phyloP scores from a whole-genome alignment of 1,284 basidiomycete species.

The Marasmius oreades region DNA sequence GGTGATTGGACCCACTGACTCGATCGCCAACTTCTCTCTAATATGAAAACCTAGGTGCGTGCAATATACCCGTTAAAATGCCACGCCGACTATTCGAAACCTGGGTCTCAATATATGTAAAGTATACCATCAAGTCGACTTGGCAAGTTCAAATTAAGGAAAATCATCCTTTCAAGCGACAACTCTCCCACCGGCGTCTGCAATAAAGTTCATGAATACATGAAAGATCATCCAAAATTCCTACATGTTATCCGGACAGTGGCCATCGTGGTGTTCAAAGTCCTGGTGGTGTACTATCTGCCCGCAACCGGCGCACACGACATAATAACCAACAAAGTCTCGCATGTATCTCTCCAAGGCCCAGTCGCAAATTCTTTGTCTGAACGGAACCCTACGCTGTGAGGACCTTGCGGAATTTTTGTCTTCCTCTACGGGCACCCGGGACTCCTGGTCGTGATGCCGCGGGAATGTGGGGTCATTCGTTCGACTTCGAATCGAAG shows the following conservation, averaged over 20 bases:
- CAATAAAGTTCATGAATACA: too few species aligned
- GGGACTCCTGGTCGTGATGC: not conserved
- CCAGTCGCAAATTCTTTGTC: not conserved
- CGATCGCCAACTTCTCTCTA: too few species aligned
- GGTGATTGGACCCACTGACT: too few species aligned
- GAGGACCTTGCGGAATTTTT: not conserved
- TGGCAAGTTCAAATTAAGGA: too few species aligned
- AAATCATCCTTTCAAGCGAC: too few species aligned
- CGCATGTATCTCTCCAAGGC: not conserved
- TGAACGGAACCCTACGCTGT: not conserved
- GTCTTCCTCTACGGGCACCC: not conserved
- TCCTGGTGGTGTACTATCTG: not conserved
- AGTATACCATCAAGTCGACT: too few species aligned
- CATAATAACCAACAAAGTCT: not conserved
- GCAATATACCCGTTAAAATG: too few species aligned
- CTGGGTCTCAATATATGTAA: too few species aligned
- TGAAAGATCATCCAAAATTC: too few species aligned
- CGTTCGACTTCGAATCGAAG: not conserved
- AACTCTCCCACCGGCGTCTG: too few species aligned
- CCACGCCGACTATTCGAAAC: too few species aligned
- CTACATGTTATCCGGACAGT: not conserved
- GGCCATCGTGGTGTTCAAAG: not conserved
- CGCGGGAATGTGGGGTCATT: not conserved
- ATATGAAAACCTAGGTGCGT: too few species aligned
- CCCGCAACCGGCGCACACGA: not conserved